Conservation (phyloP, 2,329 filamentous ascomycete genomes). For the Apiospora hydei region DNA sequence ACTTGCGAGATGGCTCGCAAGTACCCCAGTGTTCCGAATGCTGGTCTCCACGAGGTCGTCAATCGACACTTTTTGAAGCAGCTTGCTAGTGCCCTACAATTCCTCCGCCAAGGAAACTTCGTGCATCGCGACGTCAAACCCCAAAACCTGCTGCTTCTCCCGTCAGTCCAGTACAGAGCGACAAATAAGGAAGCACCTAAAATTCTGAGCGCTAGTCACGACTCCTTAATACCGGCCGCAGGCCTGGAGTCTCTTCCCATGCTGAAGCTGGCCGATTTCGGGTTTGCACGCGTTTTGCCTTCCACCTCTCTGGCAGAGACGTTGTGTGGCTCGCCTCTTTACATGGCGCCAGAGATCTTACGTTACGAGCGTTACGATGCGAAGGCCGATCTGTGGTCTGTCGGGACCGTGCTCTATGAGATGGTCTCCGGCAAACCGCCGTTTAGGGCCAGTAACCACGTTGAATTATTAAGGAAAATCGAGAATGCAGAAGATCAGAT, state of each 20-base stretch:
- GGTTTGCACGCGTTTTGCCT: slow-evolving; percentile 93
- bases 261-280: slow-evolving; percentile 98
- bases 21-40: slow-evolving; percentile 83
- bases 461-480: slow-evolving; percentile 91
- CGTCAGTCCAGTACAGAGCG: slow-evolving; percentile 75
- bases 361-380: slow-evolving; percentile 97
- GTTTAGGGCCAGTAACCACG: slow-evolving; percentile 91
- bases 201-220: slow-evolving; percentile 77
- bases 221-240: slow-evolving; percentile 80
- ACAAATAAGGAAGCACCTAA: slow-evolving; percentile 68
- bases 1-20: slow-evolving; percentile 91
- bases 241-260: slow-evolving; percentile 88
- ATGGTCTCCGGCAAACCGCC: slow-evolving; percentile 92
- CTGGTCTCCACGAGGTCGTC: slow-evolving; percentile 95
- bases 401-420: slow-evolving; percentile 93
- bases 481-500: slow-evolving; percentile 88
- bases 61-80: slow-evolving; percentile 96
- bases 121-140: slow-evolving; percentile 98
- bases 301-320: slow-evolving; percentile 94
- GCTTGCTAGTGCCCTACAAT: slow-evolving; percentile 88
- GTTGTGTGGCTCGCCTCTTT: slow-evolving; percentile 92
- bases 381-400: slow-evolving; percentile 96
- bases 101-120: slow-evolving; percentile 83
- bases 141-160: slow-evolving; percentile 91
- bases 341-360: slow-evolving; percentile 98